Percentiles rank a stretch among this genome's conserved stretches.
Conservation (phyloP, 495 filamentous ascomycete species). For the Lasiosphaeris hirsuta region DNA sequence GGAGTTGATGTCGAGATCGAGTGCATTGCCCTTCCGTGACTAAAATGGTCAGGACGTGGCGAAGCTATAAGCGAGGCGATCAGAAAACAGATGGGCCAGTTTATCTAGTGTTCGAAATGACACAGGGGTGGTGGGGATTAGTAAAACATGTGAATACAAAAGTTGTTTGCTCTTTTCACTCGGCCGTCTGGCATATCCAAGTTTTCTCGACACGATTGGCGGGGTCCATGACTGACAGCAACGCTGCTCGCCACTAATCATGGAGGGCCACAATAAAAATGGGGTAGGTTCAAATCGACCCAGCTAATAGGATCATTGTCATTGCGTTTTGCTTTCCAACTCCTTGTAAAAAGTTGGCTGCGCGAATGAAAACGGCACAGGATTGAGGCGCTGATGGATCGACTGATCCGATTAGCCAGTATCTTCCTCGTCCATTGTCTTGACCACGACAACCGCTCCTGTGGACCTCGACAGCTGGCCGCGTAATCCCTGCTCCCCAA, state of each 20-base stretch:
- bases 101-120: background rate
- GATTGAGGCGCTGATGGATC: no score
- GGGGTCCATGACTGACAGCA: no score
- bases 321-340: no score
- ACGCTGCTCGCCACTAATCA: no score
- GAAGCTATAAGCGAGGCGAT: conserved; percentile 10
- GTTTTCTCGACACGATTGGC: no score
- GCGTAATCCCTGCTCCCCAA: background rate
- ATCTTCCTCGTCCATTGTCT: background rate
- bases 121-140: background rate
- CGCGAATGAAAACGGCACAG: no score
- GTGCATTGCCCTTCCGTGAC: conserved; percentile 70
- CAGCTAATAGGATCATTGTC: no score
- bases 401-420: no score
- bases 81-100: background rate
- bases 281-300: no score
- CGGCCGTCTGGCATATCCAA: no score
- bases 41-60: conserved; percentile 4
- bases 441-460: background rate
- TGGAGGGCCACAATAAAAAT: no score
- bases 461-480: background rate
- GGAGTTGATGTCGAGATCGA: conserved; percentile 91
- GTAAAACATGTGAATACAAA: background rate
- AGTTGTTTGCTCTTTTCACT: background rate
- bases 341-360: no score